Percentiles rank a stretch among this genome's conserved stretches.
Evolutionary conservation across 2,329 filamentous ascomycete species (phyloP).

Genomic region (Pseudonectria foliicola): DNA sequence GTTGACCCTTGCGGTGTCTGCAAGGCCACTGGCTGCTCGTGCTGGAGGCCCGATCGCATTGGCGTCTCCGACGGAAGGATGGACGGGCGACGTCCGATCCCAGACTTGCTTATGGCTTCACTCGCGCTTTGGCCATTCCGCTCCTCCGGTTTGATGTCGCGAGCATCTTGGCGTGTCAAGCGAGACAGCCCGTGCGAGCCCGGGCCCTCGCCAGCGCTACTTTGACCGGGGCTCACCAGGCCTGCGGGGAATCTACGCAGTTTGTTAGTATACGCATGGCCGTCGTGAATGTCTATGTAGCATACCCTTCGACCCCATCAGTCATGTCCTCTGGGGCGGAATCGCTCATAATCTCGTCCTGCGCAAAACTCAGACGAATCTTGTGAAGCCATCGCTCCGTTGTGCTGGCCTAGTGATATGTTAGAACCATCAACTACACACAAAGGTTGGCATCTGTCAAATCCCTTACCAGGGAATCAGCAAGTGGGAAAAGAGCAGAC

Average conservation of each 20-base stretch:
- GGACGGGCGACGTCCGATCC: conserved; percentile 6
- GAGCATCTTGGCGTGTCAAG: conserved; percentile 14
- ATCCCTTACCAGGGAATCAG: conserved; percentile 29
- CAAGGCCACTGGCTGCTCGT: conserved; percentile 28
- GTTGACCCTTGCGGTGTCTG: conserved; percentile 14
- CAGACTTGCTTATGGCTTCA: conserved; percentile 8
- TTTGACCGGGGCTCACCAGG: conserved; percentile 14
- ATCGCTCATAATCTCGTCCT: conserved; percentile 22
- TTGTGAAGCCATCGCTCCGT: conserved; percentile 33
- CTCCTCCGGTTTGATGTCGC: conserved; percentile 13
- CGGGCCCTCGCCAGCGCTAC: conserved; percentile 14
- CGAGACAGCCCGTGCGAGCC: conserved; percentile 16
- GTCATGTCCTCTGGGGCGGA: conserved; percentile 9
- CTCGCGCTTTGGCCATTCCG: conserved; percentile 9
- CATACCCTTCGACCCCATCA: conserved; percentile 11
- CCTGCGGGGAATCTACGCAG: conserved; percentile 10
- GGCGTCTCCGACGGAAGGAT: conserved; percentile 16
- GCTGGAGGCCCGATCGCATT: conserved; percentile 27
- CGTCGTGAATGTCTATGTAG: not conserved
- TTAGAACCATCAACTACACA: conserved; percentile 1
- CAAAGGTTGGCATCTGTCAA: not conserved
- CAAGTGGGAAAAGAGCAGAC: conserved; percentile 31
- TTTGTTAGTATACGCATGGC: conserved; percentile 3
- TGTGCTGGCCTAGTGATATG: conserved; percentile 25
- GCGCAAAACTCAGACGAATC: conserved; percentile 25